These are phyloP conservation scores for Metarhizium sp. DNA, from an alignment of 2,329 filamentous ascomycete genomes.

Conservation along the genomic window DNA sequence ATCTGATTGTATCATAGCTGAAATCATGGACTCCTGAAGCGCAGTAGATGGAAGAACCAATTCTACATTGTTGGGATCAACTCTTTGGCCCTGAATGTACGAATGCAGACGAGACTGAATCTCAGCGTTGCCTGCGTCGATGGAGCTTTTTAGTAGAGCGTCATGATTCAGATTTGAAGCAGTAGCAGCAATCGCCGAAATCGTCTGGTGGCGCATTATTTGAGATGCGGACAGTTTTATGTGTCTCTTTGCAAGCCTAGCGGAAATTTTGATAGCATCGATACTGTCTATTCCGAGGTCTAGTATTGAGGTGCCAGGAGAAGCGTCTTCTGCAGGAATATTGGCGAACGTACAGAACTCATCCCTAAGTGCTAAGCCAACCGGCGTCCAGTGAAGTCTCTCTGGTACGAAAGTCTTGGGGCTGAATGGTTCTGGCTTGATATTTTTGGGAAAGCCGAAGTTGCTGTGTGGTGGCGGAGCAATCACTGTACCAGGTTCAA, in stretches of 20 bases:
- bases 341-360: constrained; percentile 57
- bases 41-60: constrained; percentile 66
- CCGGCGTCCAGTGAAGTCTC: constrained; percentile 10
- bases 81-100: constrained; percentile 25
- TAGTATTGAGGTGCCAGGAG: constrained; percentile 56
- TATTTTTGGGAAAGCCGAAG: not conserved
- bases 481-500: constrained; percentile 7
- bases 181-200: constrained; percentile 31
- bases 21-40: constrained; percentile 78
- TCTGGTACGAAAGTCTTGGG: not conserved
- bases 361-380: constrained; percentile 42
- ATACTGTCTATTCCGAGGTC: constrained; percentile 87
- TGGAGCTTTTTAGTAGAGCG: too few relatives aligned
- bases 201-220: constrained; percentile 65
- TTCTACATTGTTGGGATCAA: constrained; percentile 36
- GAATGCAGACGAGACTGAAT: constrained; percentile 20
- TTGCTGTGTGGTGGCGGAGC: not conserved
- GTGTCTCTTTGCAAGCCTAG: constrained; percentile 52
- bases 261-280: constrained; percentile 76
- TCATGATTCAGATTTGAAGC: constrained; percentile 31
- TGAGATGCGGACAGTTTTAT: constrained; percentile 59
- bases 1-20: constrained; percentile 67
- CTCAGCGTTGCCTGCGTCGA: not conserved
- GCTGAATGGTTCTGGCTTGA: not conserved
- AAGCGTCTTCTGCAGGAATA: constrained; percentile 39